Conservation (phyloP, 768 basidiomycete species). For the Boletus tomentosulus region DNA sequence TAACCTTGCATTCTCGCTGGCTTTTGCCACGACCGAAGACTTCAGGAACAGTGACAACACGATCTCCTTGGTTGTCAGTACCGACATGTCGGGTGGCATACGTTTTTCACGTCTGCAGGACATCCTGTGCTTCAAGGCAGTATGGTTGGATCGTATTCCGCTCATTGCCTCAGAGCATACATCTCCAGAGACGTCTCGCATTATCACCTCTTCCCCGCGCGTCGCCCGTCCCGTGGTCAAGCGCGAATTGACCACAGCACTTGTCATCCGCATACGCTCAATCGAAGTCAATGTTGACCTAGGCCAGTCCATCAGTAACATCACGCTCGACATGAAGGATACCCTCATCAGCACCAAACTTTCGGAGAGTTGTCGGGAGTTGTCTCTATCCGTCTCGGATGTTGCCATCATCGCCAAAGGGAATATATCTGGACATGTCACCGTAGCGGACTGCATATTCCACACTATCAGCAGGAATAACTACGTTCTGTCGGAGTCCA, state of each 20-base stretch:
- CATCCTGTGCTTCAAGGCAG: slow-evolving; percentile 90
- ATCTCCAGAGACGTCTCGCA: slow-evolving; percentile 17
- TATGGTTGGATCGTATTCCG: slow-evolving; percentile 88
- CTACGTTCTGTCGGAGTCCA: slow-evolving; percentile 31
- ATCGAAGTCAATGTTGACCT: slow-evolving; percentile 77
- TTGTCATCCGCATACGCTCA: slow-evolving; percentile 68
- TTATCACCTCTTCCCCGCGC: slow-evolving; percentile 13
- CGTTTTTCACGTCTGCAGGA: slow-evolving; percentile 87
- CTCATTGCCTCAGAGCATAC: slow-evolving; percentile 49
- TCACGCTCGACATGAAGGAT: slow-evolving; percentile 61
- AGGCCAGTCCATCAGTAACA: slow-evolving; percentile 76
- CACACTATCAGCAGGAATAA: slow-evolving; percentile 62
- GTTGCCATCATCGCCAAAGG: slow-evolving; percentile 56
- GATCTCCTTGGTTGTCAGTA: slow-evolving; percentile 77
- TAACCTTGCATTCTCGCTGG: slow-evolving; percentile 75
- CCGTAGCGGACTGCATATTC: slow-evolving; percentile 69
- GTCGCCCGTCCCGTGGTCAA: slow-evolving; percentile 16
- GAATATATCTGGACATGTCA: slow-evolving; percentile 65
- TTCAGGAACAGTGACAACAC: slow-evolving; percentile 41
- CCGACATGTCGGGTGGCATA: slow-evolving; percentile 74
- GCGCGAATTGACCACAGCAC: slow-evolving; percentile 52
- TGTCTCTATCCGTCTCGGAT: slow-evolving; percentile 63
- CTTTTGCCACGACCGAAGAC: slow-evolving; percentile 53
- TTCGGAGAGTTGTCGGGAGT: slow-evolving; percentile 54
- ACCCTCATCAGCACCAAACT: slow-evolving; percentile 64